Percentiles rank a stretch among this genome's conserved stretches.
phyloP scores from a whole-genome alignment of 805 yeast genomes.

The Yamadazyma philogaea region DNA sequence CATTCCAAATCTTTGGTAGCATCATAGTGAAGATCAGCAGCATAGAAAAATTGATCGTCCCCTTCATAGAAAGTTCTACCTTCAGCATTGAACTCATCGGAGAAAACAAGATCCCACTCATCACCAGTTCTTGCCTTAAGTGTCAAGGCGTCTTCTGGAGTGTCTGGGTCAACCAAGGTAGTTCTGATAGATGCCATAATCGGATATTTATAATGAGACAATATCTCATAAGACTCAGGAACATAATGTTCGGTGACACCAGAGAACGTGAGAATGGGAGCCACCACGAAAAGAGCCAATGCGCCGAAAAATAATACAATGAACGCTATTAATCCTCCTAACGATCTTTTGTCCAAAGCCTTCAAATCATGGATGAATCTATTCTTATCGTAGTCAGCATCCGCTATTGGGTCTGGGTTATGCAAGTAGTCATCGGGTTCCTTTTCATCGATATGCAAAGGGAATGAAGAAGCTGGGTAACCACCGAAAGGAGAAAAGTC shows the following conservation, averaged over 20 bases:
- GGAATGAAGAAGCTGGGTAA: slow-evolving; percentile 90
- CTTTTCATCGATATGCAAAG: slow-evolving; percentile 85
- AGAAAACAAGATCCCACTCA: slow-evolving; percentile 36
- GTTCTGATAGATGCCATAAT: slow-evolving; percentile 35
- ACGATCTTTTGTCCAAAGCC: slow-evolving; percentile 60
- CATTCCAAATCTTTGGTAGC: slow-evolving; percentile 45
- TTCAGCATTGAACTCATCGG: slow-evolving; percentile 43
- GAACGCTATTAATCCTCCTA: slow-evolving; percentile 62
- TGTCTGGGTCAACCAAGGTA: slow-evolving; percentile 39
- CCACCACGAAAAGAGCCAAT: slow-evolving; percentile 64
- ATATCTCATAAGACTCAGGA: slow-evolving; percentile 38
- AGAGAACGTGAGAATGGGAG: slow-evolving; percentile 82
- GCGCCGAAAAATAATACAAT: slow-evolving; percentile 57
- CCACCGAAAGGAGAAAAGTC: slow-evolving; percentile 95
- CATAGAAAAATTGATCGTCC: slow-evolving; percentile 43
- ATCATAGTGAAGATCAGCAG: slow-evolving; percentile 39
- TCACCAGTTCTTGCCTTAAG: slow-evolving; percentile 24
- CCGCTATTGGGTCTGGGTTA: slow-evolving; percentile 93
- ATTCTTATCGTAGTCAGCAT: slow-evolving; percentile 77
- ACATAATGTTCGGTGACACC: slow-evolving; percentile 47
- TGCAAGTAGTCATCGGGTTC: slow-evolving; percentile 94
- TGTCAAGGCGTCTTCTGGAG: slow-evolving; percentile 30
- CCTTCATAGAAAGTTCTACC: slow-evolving; percentile 44
- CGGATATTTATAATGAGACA: slow-evolving; percentile 45
- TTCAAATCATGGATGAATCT: slow-evolving; percentile 63